These are phyloP conservation scores for Linnemannia schmuckeri DNA, from an alignment of 192 early-diverging fungal species.

Conservation along the genomic window DNA sequence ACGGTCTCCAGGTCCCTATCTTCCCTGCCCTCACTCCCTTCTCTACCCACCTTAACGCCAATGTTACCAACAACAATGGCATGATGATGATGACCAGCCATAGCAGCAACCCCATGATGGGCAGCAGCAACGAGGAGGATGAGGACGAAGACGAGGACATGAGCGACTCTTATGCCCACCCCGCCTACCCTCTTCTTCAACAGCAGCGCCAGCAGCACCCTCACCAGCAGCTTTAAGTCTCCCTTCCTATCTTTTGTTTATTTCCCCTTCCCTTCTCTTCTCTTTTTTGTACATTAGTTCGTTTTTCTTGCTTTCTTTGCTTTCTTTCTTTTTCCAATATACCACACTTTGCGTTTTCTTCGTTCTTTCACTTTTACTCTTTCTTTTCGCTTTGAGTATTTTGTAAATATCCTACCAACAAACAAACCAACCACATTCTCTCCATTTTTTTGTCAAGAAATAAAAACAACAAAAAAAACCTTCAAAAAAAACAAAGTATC, in stretches of 20 bases:
- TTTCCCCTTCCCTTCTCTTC: background rate
- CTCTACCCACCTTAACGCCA: background rate
- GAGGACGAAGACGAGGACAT: conserved; percentile 51
- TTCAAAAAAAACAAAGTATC: background rate
- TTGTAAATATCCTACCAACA: background rate
- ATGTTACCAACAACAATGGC: background rate
- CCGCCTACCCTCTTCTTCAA: conserved; percentile 6
- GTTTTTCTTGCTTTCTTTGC: background rate
- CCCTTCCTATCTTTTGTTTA: background rate
- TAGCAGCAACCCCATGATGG: conserved; percentile 16
- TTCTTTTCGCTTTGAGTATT: background rate
- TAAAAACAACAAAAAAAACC: conserved; percentile 27
- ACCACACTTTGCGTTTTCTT: background rate
- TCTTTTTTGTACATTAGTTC: background rate
- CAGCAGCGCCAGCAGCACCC: conserved; percentile 22
- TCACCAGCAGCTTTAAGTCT: conserved; percentile 19
- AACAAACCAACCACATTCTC: background rate
- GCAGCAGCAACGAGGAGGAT: conserved; percentile 39
- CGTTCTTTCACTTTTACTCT: background rate
- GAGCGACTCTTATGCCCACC: conserved; percentile 29
- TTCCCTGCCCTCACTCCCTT: conserved; percentile 33
- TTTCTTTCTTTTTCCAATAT: conserved; percentile 7
- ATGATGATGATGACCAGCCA: conserved; percentile 12
- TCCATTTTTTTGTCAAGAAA: background rate
- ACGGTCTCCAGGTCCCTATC: conserved; percentile 20